Evolutionary conservation across 371 early-diverging fungal species (phyloP).

Genomic region (Syncephalastrum monosporum): DNA sequence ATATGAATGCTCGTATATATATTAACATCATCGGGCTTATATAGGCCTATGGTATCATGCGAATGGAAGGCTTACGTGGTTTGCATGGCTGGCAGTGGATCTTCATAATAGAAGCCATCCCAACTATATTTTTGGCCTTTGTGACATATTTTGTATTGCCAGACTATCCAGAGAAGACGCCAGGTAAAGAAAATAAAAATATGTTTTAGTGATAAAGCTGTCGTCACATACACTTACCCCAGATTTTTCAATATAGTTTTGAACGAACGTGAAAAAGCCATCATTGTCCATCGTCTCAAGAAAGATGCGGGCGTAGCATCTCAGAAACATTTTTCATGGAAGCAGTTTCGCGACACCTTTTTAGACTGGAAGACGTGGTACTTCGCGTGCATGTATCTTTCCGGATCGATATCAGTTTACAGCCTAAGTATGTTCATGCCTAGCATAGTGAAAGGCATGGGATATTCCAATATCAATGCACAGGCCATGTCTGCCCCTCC

Average conservation of each 20-base stretch:
- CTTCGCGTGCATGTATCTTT: too few species aligned
- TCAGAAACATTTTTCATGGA: neutral
- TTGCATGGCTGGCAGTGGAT: conserved; percentile 16
- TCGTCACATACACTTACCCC: too few species aligned
- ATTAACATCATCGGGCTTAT: neutral
- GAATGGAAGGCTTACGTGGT: conserved; percentile 10
- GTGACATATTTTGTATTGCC: conserved; percentile 7
- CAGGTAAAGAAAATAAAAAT: too few species aligned
- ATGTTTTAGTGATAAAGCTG: too few species aligned
- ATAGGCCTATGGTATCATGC: conserved; percentile 7
- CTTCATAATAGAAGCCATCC: conserved; percentile 12
- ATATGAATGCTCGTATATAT: too few species aligned
- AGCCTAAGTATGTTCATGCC: too few species aligned
- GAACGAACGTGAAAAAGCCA: neutral
- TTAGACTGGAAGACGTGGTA: neutral
- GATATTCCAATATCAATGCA: too few species aligned
- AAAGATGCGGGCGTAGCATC: conserved; percentile 2
- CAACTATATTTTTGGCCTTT: conserved; percentile 8
- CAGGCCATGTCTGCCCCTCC: too few species aligned
- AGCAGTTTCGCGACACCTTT: neutral
- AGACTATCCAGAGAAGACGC: conserved; percentile 1
- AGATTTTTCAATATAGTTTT: too few species aligned
- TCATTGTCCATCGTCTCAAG: conserved; percentile 9
- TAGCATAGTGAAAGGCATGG: too few species aligned
- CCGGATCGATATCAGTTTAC: too few species aligned